Evolutionary conservation across 805 yeast genomes (phyloP).

Genomic region (Candida boleticola): DNA sequence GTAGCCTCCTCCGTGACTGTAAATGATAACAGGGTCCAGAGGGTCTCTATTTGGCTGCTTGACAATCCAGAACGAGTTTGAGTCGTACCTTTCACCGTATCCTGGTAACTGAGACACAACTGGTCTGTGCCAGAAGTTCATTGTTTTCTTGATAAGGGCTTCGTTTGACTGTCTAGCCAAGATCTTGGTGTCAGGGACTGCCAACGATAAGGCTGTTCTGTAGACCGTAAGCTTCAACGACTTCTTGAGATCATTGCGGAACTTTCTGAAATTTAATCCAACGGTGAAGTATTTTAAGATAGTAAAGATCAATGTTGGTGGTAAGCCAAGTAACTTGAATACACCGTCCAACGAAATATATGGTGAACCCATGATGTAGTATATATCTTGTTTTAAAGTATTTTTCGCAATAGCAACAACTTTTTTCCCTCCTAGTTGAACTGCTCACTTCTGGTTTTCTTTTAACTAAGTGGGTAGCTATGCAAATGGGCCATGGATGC

Average conservation of each 20-base stretch:
- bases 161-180: slow-evolving; percentile 1
- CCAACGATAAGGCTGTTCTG: not conserved
- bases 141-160: not conserved
- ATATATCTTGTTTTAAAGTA: too few relatives aligned
- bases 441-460: not conserved
- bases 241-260: slow-evolving; percentile 1
- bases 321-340: slow-evolving; percentile 1
- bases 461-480: not conserved
- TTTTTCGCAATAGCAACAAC: too few relatives aligned
- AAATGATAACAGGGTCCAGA: slow-evolving; percentile 31
- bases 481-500: not conserved
- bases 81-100: slow-evolving; percentile 31
- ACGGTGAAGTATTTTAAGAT: slow-evolving; percentile 1
- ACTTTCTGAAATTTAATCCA: slow-evolving; percentile 2
- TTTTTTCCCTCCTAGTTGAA: too few relatives aligned
- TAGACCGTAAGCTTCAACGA: slow-evolving; percentile 1
- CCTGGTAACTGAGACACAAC: slow-evolving; percentile 18
- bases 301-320: not conserved
- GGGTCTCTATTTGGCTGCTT: slow-evolving; percentile 25
- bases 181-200: slow-evolving; percentile 1
- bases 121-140: not conserved
- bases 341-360: not conserved
- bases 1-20: slow-evolving; percentile 42
- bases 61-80: slow-evolving; percentile 33
- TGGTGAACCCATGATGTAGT: not conserved